Evolutionary conservation across 2,329 filamentous ascomycete genomes (phyloP), one percentile per base, ranked within the genome.

Genomic region (Penicillium sp.): DNA sequence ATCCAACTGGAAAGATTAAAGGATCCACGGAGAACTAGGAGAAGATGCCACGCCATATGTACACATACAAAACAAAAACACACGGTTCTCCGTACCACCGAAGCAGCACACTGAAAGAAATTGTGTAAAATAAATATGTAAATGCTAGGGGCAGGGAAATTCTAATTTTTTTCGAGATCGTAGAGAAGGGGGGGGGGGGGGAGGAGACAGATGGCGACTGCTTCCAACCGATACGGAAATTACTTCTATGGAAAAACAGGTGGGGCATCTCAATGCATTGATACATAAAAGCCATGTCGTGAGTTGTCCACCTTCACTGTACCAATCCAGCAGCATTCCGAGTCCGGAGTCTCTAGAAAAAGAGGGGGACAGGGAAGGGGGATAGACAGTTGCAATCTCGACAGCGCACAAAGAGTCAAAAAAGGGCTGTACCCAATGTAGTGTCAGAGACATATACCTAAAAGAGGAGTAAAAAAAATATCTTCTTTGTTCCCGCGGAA

Each of bases 181-280:
- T 10, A 44, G 40, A 22, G 55, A 50, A 47, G 42, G 30, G 65
- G 28, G 7, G 30, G 9, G 9, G 50, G 42, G 30, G 65, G 28
- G 7, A 10, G 9, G 9, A 33, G 60, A 63, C 54, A 51, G 40
- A 49, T 15, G 30, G 42, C 40, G 56, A 58, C 40, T 30, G 38
- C 53, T 60, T 61, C 55, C 58, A 65, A 63, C 28, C 30, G 64
- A 67, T 67, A 68, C 57, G 66, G 57, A 65, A 65, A 65, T 67
- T 54, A 19, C 62, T 61, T 63, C 62, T 28, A 17, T 45, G 53
- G 68, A 70, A 33, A 33, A 72, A 72, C 67, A 61, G 68, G 74
- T 73, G 75, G 74, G 75, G 72, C 70, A 62, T 64, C 51, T 53
- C 56, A 63, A 64, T 63, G 64, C 60, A 63, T 65, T 63, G 60